Conservation (phyloP, 2,329 filamentous ascomycete species). For the Coniosporium tulheliwenetii region DNA sequence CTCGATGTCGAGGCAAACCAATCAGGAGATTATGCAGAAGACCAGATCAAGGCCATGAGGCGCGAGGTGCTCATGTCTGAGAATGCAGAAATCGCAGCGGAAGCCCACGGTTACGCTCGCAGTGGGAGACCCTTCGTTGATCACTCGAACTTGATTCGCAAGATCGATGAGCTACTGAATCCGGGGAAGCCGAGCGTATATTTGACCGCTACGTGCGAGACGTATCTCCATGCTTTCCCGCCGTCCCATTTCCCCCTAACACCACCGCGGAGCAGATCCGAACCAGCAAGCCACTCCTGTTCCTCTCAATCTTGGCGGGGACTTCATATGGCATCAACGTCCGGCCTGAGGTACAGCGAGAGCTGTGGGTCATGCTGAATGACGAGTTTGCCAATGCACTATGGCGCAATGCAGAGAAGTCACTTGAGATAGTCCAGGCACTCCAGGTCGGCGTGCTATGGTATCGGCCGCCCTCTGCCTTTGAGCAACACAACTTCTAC, state of each 20-base stretch:
- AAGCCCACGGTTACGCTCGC: conserved; percentile 3
- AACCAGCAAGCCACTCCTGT: conserved; percentile 42
- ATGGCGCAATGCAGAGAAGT: conserved; percentile 63
- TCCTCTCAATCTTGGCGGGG: conserved; percentile 40
- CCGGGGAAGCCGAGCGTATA: conserved; percentile 36
- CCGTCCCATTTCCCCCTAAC: conserved; percentile 39
- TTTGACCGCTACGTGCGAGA: conserved; percentile 40
- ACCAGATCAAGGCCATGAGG: not conserved
- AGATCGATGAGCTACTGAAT: conserved; percentile 33
- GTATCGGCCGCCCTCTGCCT: conserved; percentile 72
- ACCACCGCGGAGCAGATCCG: conserved; percentile 39
- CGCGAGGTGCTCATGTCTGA: not conserved
- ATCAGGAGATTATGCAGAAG: not conserved
- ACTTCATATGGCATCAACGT: conserved; percentile 34
- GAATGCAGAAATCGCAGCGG: conserved; percentile 6
- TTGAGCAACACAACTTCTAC: conserved; percentile 81
- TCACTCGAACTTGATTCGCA: conserved; percentile 18
- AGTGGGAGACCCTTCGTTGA: conserved; percentile 7
- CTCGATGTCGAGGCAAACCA: conserved; percentile 9
- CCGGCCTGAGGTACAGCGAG: conserved; percentile 48
- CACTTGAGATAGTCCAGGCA: conserved; percentile 67
- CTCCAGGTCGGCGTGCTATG: conserved; percentile 63
- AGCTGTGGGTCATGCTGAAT: conserved; percentile 58
- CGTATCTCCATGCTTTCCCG: conserved; percentile 39
- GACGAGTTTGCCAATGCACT: conserved; percentile 63